These are phyloP conservation scores for Xylaria castorea DNA, from an alignment of 495 filamentous ascomycete genomes.

Conservation along the genomic window DNA sequence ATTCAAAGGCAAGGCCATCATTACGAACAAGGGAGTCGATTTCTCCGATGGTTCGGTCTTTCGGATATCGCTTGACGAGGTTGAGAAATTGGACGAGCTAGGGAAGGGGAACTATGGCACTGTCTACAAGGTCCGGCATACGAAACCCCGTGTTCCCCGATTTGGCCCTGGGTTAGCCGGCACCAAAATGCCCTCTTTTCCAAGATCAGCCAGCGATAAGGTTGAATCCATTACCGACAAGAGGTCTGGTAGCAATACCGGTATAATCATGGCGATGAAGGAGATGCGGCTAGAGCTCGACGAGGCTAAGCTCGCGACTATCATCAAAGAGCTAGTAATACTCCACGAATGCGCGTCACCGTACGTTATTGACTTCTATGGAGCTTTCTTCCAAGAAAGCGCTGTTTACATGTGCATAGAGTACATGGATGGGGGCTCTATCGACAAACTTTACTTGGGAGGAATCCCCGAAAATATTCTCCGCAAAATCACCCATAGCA, in stretches of 20 bases:
- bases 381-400: constrained; percentile 98
- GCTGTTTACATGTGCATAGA: constrained; percentile 99
- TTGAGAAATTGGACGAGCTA: constrained; percentile 92
- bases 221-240: constrained; percentile 34
- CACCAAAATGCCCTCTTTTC: constrained; percentile 52
- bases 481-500: constrained; percentile 89
- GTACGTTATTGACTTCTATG: constrained; percentile 98
- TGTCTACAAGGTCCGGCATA: constrained; percentile 94
- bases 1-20: constrained; percentile 90
- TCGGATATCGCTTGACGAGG: constrained; percentile 92
- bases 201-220: constrained; percentile 39
- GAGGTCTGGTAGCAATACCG: constrained; percentile 53
- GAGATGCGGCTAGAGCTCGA: constrained; percentile 97
- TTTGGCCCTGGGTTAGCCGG: constrained; percentile 78
- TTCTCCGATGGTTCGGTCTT: constrained; percentile 91
- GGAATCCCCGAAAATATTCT: constrained; percentile 90
- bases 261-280: constrained; percentile 97
- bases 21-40: constrained; percentile 87
- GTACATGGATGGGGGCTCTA: constrained; percentile 99
- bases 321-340: constrained; percentile 98
- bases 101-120: constrained; percentile 99
- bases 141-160: constrained; percentile 75
- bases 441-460: constrained; percentile 95
- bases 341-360: constrained; percentile 94
- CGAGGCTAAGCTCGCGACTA: constrained; percentile 93